Evolutionary conservation across 768 basidiomycete genomes (phyloP), one percentile per base, ranked within the genome.

Genomic region (Naematelia aurantialba): DNA sequence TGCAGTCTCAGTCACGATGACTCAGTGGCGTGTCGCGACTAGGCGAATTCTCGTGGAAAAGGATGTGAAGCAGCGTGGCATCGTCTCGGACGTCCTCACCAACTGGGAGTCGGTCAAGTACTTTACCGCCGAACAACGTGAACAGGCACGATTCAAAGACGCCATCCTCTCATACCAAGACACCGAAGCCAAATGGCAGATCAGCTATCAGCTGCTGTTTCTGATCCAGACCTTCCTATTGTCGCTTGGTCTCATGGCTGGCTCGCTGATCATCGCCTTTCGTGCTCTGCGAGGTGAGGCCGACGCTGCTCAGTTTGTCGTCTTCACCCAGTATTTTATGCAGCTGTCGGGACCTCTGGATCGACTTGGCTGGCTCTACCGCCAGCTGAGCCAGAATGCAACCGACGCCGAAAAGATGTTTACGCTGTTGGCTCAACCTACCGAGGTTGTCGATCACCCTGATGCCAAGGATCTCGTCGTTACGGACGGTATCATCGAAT

Each of bases 71-170:
- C 89, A 86, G 22, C 84, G 90, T 39, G 88, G 87, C 8, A 91
- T 91, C 53, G 87, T 67, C 11, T 67, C 63, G 30, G 68, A 69
- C 51, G 75, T 74, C 4, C 50, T 78, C 47, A 72, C 67, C 59
- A 78, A 78, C 56, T 81, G 71, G 70, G 79, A 80, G 75, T 90
- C 89, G 3, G 87, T 91, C 67, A 92, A 74, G 75, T 89, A 89
- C 73, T 92, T 91, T 72, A 85, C 85, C n/a, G 87, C 89, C 14
- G 91, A 94, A 75, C 81, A 83, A 22, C 84, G 90, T 66, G 91
- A 93, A 71, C 82, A 82, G 17, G 80, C 81, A 45, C 82, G 91
- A 27, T 91, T 90, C 69, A 74, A 79, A 11, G 82, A 85, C 13
- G 88, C 90, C 2, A 82, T 93, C 61, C 74, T 80, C 14, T 81